phyloP scores from a whole-genome alignment of 2,329 filamentous ascomycete genomes.

The Tolypocladium cylindrosporum region DNA sequence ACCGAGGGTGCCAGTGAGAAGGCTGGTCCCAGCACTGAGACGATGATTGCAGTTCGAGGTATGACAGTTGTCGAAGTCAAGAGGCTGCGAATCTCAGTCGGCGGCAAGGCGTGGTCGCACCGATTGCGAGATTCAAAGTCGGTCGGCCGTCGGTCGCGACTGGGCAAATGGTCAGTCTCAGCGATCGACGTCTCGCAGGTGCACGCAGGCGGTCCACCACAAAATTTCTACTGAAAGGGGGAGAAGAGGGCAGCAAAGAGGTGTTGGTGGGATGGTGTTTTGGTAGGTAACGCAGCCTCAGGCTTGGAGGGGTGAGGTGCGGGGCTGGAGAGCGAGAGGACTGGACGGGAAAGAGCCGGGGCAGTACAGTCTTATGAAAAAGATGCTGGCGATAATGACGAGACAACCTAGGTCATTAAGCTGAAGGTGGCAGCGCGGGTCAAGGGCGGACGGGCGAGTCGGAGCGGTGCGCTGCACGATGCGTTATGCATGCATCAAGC shows the following conservation, averaged over 20 bases:
- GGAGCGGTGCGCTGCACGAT: conserved; percentile 3
- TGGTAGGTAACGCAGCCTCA: background rate
- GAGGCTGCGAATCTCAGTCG: background rate
- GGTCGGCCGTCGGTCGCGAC: background rate
- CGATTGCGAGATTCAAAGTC: background rate
- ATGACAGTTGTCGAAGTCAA: background rate
- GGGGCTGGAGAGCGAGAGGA: conserved; percentile 1
- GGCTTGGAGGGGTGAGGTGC: conserved; percentile 4
- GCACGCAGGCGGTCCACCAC: background rate
- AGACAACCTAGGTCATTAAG: background rate
- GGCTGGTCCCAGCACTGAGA: background rate
- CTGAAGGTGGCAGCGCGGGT: conserved; percentile 1
- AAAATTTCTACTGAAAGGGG: background rate
- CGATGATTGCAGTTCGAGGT: background rate
- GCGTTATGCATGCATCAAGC: conserved; percentile 4
- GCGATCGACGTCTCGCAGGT: background rate
- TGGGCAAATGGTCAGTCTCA: background rate
- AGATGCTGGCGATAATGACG: background rate
- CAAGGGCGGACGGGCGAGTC: conserved; percentile 1
- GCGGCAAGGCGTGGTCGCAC: background rate
- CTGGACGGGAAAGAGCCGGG: background rate
- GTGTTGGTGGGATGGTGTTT: background rate
- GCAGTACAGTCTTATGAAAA: background rate
- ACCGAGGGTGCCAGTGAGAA: background rate
- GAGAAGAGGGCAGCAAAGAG: background rate